Percentiles rank a stretch among this genome's conserved stretches.
Conservation (phyloP, 805 yeast genomes). For the Kuraishia borneana region DNA sequence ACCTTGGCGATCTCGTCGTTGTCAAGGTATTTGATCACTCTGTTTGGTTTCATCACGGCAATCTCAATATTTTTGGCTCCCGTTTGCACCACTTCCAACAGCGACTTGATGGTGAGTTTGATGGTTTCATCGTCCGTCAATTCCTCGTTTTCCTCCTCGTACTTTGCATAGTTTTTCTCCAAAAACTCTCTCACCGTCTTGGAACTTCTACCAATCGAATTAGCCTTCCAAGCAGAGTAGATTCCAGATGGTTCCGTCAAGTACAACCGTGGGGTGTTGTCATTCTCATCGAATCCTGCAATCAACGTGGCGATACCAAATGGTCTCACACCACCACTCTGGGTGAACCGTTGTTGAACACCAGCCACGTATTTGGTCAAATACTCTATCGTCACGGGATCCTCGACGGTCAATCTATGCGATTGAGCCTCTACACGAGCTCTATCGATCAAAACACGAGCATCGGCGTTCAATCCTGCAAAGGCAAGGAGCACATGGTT, state of each 20-base stretch:
- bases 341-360: conserved; percentile 93
- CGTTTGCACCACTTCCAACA: conserved; percentile 94
- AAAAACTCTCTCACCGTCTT: conserved; percentile 93
- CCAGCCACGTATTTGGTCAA: conserved; percentile 95
- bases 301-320: conserved; percentile 92
- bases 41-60: conserved; percentile 69
- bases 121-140: conserved; percentile 60
- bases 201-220: conserved; percentile 89
- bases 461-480: conserved; percentile 98
- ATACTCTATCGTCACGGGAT: conserved; percentile 85
- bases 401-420: conserved; percentile 87
- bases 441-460: conserved; percentile 85
- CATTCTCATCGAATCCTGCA: conserved; percentile 91
- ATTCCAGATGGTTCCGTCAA: conserved; percentile 98
- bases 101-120: conserved; percentile 71
- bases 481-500: conserved; percentile 85
- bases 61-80: conserved; percentile 96
- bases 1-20: conserved; percentile 63
- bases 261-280: conserved; percentile 68
- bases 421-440: conserved; percentile 97
- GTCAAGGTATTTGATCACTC: conserved; percentile 44
- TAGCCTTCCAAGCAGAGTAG: conserved; percentile 96
- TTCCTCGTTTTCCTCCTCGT: conserved; percentile 34
- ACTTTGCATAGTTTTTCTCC: conserved; percentile 63
- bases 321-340: conserved; percentile 97